Conservation (phyloP, 768 basidiomycete species). For the Kockovaella imperatae region DNA sequence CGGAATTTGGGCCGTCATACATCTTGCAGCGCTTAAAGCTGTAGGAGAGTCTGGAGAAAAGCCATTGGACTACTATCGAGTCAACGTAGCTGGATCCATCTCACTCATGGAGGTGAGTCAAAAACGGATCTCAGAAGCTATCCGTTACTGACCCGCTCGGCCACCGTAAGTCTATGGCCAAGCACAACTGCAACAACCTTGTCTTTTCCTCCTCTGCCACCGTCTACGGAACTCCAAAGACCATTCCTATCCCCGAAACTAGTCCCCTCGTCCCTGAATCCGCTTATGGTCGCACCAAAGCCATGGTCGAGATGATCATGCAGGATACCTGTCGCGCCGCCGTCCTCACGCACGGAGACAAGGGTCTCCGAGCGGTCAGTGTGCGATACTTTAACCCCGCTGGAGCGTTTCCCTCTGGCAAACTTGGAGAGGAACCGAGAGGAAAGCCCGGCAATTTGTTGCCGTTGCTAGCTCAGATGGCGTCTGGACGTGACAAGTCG, state of each 20-base stretch:
- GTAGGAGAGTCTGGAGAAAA: conserved; percentile 94
- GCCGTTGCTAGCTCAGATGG: conserved; percentile 89
- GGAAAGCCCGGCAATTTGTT: conserved; percentile 92
- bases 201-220: conserved; percentile 98
- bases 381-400: conserved; percentile 98
- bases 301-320: conserved; percentile 83
- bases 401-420: conserved; percentile 93
- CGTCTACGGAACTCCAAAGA: conserved; percentile 88
- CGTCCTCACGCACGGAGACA: conserved; percentile 9
- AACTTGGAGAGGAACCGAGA: conserved; percentile 91
- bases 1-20: conserved; percentile 92
- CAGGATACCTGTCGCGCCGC: conserved; percentile 62
- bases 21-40: conserved; percentile 94
- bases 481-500: conserved; percentile 73
- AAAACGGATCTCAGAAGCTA: neutral
- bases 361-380: conserved; percentile 54
- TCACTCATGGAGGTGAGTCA: conserved; percentile 56
- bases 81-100: conserved; percentile 85
- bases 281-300: conserved; percentile 92
- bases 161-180: conserved; percentile 63
- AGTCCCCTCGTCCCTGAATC: conserved; percentile 81
- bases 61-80: conserved; percentile 84
- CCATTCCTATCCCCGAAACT: conserved; percentile 87
- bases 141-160: neutral
- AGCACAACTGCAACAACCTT: conserved; percentile 71